Base-by-base conservation (phyloP, 2,329 filamentous ascomycete genomes). In the Talaromyces marneffei region DNA sequence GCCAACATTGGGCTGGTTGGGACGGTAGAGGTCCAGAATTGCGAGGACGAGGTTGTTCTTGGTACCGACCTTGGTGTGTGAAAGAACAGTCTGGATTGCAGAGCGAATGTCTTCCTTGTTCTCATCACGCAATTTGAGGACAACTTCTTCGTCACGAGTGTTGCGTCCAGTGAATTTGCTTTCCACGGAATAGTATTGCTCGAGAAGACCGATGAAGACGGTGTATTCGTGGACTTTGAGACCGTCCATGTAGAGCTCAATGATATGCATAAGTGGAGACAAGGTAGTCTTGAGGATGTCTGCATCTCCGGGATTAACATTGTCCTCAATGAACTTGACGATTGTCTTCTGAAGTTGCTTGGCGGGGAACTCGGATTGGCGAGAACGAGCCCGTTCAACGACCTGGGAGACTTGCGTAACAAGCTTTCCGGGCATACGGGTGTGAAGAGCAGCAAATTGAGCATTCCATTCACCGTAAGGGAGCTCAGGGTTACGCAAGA, bases 381-480 rank as follows among this genome's bases (percentile, higher is more conserved):
- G 86, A 60, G 85, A 79, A 75, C 87, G 90, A 44, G 92, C 86
- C 63, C 90, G 88, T 62, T 97, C 93, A 57, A 97, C 88, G 48
- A 95, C 88, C 70, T 94, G 90, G 12, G 87, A 86, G 66, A 99
- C 88, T 66, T 85, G 87, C 23, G 86, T 76, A 68, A 97, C 92
- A 31, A 99, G 86, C 79, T 93, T 97, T 73, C 93, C 88, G 0
- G 94, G 94, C 90, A 97, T 99, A 69, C 94, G 90, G 6, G 92
- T 90, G 77, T 97, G 93, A n/a, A 99, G 85, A 23, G 94, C 94
- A 54, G 94, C 96, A 68, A 96, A 94, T 72, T 97, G 92, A 5
- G 93, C 90, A 65, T 89, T 92, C 91, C 93, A 99, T 77, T 99
- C 92, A 75, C 93, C 92, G 74, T 94, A 99, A 1, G 94, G 94